Base-by-base conservation (phyloP, 345 rosid genomes). In the Moricandia arvensis region DNA sequence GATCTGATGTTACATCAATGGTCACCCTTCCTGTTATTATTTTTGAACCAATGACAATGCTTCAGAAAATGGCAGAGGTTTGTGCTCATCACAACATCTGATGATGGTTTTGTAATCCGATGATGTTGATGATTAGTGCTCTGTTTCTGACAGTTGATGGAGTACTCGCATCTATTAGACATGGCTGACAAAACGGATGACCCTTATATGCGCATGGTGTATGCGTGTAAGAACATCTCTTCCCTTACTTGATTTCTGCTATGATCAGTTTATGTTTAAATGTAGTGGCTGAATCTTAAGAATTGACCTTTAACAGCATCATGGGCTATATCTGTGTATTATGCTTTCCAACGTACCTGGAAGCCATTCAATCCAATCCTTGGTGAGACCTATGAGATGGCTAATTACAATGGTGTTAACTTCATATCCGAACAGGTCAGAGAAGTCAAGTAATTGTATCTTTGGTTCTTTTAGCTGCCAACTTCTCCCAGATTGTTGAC, bases 311-410 rank as follows among this genome's bases (percentile, higher is more conserved):
- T 79, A 72, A 85, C 93, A 95, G 97, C 96, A 29, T 89, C 98
- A 34, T 95, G 96, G 91, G 91, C 92, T 70, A 87, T 90, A 80
- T 92, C 99, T 68, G 92, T 95, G 66, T 95, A 95, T 80, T 88
- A 78, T 84, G 98, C 93, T 49, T 85, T 43, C 69, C 93, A 87
- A 85, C 89, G 99, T 68, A 88, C 98, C 12, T 95, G 98, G 99
- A 95, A 95, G 81, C 99, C 98, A 4, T 95, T 95, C 80, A 95
- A 95, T 83, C 99, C 99, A 71, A 90, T 95, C 79, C 98, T 95
- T 7, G 99, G 98, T 1, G 98, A 95, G 84, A 95, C 99, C 72
- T 95, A 86, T 76, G 99, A 95, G 82, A 37, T 95, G 96, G 83
- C 74, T 35, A 90, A 92, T 81, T 87, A 88, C 80, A 89, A 84